Evolutionary conservation across 306 rosid genomes (phyloP).

Genomic region (Quercus cerris): DNA sequence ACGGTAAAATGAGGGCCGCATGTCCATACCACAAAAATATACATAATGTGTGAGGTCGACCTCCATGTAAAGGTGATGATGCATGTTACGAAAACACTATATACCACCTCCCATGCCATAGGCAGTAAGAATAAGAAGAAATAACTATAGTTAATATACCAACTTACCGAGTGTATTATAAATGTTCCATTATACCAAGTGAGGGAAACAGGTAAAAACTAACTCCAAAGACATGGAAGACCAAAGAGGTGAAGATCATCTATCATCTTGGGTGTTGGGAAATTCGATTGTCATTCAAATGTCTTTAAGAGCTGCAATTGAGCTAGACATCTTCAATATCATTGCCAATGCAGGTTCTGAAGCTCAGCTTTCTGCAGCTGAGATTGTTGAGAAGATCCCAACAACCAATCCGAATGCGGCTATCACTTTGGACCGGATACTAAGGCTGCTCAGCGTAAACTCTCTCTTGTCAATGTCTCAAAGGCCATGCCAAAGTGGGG

Average conservation of each 20-base stretch:
- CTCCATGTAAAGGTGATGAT: too few species aligned
- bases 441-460: neutral
- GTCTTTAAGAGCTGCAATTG: slow-evolving; percentile 8
- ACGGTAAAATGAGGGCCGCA: too few species aligned
- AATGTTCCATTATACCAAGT: neutral
- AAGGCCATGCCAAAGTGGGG: neutral
- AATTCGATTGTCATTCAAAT: neutral
- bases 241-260: neutral
- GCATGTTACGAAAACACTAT: too few species aligned
- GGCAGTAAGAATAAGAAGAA: too few species aligned
- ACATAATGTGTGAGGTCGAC: too few species aligned
- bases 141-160: too few species aligned
- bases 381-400: slow-evolving; percentile 4
- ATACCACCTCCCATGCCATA: too few species aligned
- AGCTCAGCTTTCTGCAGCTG: slow-evolving; percentile 7
- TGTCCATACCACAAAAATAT: too few species aligned
- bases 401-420: neutral
- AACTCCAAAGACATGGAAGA: neutral
- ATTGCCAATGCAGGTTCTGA: slow-evolving; percentile 13
- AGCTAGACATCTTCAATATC: slow-evolving; percentile 14
- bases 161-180: too few species aligned
- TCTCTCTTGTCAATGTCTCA: neutral
- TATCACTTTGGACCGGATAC: slow-evolving; percentile 6
- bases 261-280: neutral
- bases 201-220: neutral